Evolutionary conservation across 805 yeast species (phyloP), one percentile per base, ranked within the genome.

Genomic region (Zygotorulaspora danielsina): DNA sequence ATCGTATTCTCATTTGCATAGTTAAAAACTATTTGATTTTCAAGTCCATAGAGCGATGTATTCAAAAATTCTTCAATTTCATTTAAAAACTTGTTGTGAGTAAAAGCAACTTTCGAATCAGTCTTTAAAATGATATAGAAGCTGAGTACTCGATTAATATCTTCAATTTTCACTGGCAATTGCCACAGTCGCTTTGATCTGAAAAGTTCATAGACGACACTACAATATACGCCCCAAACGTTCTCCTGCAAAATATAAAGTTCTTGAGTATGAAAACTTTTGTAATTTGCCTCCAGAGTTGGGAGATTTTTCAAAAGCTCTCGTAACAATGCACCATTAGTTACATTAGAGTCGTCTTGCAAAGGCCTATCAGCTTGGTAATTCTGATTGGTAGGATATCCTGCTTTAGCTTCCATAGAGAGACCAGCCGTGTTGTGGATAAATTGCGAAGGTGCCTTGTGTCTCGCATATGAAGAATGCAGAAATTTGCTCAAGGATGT

Each of bases 31-130:
- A 65, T 46, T 30, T 61, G 65, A 42, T 66, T 63, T 46, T 63
- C 69, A 43, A 61, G 62, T 34, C 56, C 59, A 48, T 44, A 70
- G 57, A 78, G 27, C 8, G 63, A 59, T 1, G 63, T 53, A 2
- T 55, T 53, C n/a, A 59, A 42, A 24, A 59, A 59, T 22, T 59
- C 64, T 33, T 52, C 59, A 12, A 59, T 42, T 32, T 59, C 64
- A 29, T 32, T 43, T 18, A 58, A 31, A 26, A 59, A 53, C 26
- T 44, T 53, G n/a, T 28, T 41, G 27, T 52, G 49, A 5, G 56
- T 43, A 11, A 52, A 48, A 3, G 61, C 49, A 8, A 49, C 54
- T 36, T 51, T 54, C 6, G 61, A 50, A 10, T 56, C 53, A 0
- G 55, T 55, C 41, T 51, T 55, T 34, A 59, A 39, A 15, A 42